Percentiles rank a stretch among this genome's conserved stretches.
These are phyloP conservation scores for Arxiozyma slooffiae DNA, from an alignment of 1,139 yeast species.

Conservation along the genomic window DNA sequence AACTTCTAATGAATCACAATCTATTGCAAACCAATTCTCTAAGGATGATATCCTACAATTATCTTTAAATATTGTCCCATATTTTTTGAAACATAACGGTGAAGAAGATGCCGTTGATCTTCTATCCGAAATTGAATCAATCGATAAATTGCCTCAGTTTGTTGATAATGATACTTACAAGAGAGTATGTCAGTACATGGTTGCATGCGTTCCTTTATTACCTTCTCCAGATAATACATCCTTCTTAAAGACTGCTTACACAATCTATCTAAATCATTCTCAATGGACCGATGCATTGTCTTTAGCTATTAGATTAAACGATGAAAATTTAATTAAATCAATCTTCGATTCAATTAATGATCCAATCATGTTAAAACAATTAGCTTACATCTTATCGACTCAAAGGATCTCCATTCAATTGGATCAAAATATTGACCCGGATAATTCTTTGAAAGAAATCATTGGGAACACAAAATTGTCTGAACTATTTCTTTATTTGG, in stretches of 20 bases:
- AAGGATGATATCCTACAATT: slow-evolving; percentile 47
- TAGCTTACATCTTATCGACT: slow-evolving; percentile 80
- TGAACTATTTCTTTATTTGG: slow-evolving; percentile 70
- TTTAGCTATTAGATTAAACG: slow-evolving; percentile 81
- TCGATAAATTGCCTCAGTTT: slow-evolving; percentile 70
- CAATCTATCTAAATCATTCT: slow-evolving; percentile 70
- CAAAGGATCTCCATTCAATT: slow-evolving; percentile 77
- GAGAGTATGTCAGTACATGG: slow-evolving; percentile 89
- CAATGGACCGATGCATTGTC: slow-evolving; percentile 85
- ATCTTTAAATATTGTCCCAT: slow-evolving; percentile 74
- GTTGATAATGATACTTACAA: slow-evolving; percentile 79
- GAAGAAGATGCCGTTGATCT: slow-evolving; percentile 98
- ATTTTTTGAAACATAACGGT: slow-evolving; percentile 87
- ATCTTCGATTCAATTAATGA: slow-evolving; percentile 74
- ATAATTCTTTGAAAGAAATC: slow-evolving; percentile 63
- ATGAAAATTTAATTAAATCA: slow-evolving; percentile 62
- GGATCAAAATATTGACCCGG: slow-evolving; percentile 53
- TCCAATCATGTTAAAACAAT: slow-evolving; percentile 68
- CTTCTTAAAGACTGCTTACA: slow-evolving; percentile 82
- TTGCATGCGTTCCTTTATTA: slow-evolving; percentile 86
- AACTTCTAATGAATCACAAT: slow-evolving; percentile 7
- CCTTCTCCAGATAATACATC: slow-evolving; percentile 92
- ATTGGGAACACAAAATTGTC: slow-evolving; percentile 71
- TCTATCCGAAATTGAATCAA: slow-evolving; percentile 76
- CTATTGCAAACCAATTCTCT: slow-evolving; percentile 20